These are phyloP conservation scores for Cladosporium velox DNA, from an alignment of 2,329 filamentous ascomycete species.

Conservation along the genomic window DNA sequence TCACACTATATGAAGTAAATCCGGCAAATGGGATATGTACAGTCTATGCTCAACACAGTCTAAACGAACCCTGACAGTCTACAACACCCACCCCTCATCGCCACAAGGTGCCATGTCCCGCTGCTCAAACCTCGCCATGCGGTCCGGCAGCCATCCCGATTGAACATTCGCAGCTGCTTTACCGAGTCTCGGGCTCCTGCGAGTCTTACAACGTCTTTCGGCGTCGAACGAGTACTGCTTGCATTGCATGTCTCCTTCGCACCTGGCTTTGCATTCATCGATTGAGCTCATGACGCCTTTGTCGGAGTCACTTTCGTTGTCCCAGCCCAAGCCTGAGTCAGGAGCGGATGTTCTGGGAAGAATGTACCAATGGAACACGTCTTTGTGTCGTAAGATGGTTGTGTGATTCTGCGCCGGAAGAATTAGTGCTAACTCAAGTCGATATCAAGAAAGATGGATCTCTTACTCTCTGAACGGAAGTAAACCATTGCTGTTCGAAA, in stretches of 20 bases:
- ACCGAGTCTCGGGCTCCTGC: constrained; percentile 24
- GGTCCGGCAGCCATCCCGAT: constrained; percentile 30
- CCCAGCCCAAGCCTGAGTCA: constrained; percentile 25
- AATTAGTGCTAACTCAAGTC: background rate
- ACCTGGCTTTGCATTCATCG: constrained; percentile 28
- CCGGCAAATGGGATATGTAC: background rate
- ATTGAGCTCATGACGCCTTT: constrained; percentile 21
- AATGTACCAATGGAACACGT: constrained; percentile 29
- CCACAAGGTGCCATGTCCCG: constrained; percentile 8
- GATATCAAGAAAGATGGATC: background rate
- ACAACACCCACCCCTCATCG: background rate
- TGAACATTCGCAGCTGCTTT: constrained; percentile 24
- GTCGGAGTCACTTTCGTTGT: constrained; percentile 30
- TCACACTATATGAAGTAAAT: no score
- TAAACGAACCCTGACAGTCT: background rate
- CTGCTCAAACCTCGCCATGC: constrained; percentile 20
- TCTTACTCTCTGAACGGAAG: background rate
- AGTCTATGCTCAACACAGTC: background rate
- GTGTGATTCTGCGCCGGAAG: constrained; percentile 19
- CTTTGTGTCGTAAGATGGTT: constrained; percentile 27
- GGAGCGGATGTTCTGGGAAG: constrained; percentile 26
- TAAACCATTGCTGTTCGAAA: constrained; percentile 27
- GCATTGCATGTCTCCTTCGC: constrained; percentile 26
- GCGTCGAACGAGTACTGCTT: constrained; percentile 29
- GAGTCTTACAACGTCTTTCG: constrained; percentile 21